Evolutionary conservation across 345 rosid species (phyloP).

Genomic region (Eucalyptus victrix): DNA sequence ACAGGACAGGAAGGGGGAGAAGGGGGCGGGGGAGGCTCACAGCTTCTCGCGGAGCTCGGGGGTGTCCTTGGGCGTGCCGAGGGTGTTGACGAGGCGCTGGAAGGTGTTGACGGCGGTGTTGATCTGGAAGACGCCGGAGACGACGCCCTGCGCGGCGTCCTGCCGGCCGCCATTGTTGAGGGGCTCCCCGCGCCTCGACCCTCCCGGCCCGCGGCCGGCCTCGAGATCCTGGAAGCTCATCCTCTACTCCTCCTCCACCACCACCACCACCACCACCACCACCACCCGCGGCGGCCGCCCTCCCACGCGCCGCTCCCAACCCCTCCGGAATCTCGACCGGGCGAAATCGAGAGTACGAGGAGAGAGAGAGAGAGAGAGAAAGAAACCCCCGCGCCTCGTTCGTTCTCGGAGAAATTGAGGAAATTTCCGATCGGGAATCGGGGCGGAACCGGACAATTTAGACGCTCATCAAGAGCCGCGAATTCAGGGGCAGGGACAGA

Average conservation of each 20-base stretch:
- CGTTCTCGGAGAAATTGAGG: neutral
- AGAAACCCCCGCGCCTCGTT: neutral
- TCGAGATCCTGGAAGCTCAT: conserved; percentile 99
- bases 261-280: neutral
- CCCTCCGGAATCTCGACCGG: neutral
- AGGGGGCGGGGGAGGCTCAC: conserved; percentile 26
- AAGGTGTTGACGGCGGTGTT: conserved; percentile 93
- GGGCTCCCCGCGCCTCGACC: conserved; percentile 37
- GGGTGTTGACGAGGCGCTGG: conserved; percentile 88
- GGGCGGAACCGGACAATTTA: neutral
- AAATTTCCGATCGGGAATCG: neutral
- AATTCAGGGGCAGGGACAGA: neutral
- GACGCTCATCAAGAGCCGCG: neutral
- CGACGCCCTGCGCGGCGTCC: conserved; percentile 83
- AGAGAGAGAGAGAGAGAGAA: neutral
- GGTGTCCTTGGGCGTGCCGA: conserved; percentile 94
- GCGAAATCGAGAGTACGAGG: neutral
- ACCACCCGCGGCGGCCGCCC: neutral
- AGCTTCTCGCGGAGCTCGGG: conserved; percentile 95
- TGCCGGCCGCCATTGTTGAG: conserved; percentile 34
- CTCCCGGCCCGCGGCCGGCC: conserved; percentile 41
- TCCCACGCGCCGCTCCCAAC: neutral
- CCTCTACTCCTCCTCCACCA: neutral
- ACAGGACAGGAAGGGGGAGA: neutral
- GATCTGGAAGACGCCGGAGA: conserved; percentile 97